Evolutionary conservation across 352 stramenopile genomes (phyloP).

Genomic region (Pythium apleroticum): DNA sequence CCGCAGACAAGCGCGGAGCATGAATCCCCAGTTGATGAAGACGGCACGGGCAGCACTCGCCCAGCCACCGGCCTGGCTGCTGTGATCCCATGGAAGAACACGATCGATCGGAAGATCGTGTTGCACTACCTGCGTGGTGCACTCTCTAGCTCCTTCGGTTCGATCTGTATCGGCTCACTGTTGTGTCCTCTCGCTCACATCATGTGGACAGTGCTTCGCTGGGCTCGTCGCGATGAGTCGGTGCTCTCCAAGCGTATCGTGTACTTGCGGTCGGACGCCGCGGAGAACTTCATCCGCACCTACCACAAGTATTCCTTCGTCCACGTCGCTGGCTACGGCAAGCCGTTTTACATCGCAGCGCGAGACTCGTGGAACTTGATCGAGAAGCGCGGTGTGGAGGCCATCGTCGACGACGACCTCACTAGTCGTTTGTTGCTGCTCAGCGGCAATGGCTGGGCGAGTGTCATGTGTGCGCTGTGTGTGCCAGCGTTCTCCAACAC

Average conservation of each 20-base stretch:
- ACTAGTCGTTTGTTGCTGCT: slow-evolving; percentile 78
- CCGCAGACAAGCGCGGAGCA: slow-evolving; percentile 42
- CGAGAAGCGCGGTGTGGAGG: slow-evolving; percentile 76
- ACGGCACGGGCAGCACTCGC: slow-evolving; percentile 5
- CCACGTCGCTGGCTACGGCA: slow-evolving; percentile 80
- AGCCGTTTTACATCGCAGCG: slow-evolving; percentile 77
- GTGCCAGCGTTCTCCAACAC: slow-evolving; percentile 55
- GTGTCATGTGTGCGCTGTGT: slow-evolving; percentile 70
- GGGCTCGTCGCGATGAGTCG: slow-evolving; percentile 70
- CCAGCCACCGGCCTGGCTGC: background rate
- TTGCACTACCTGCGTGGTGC: slow-evolving; percentile 65
- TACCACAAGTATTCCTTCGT: slow-evolving; percentile 89
- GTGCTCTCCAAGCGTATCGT: slow-evolving; percentile 58
- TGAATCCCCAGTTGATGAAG: slow-evolving; percentile 27
- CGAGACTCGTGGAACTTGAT: slow-evolving; percentile 78
- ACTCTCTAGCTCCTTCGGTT: slow-evolving; percentile 75
- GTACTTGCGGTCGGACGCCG: slow-evolving; percentile 56
- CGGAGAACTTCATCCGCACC: slow-evolving; percentile 77
- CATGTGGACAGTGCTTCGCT: slow-evolving; percentile 76
- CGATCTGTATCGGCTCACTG: slow-evolving; percentile 82
- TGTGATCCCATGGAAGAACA: slow-evolving; percentile 18
- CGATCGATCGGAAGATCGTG: slow-evolving; percentile 54
- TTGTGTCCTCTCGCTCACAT: slow-evolving; percentile 75
- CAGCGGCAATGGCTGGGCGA: slow-evolving; percentile 75
- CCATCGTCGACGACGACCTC: slow-evolving; percentile 84